Conservation (phyloP, 768 basidiomycete species). For the Cubamyces sp. region DNA sequence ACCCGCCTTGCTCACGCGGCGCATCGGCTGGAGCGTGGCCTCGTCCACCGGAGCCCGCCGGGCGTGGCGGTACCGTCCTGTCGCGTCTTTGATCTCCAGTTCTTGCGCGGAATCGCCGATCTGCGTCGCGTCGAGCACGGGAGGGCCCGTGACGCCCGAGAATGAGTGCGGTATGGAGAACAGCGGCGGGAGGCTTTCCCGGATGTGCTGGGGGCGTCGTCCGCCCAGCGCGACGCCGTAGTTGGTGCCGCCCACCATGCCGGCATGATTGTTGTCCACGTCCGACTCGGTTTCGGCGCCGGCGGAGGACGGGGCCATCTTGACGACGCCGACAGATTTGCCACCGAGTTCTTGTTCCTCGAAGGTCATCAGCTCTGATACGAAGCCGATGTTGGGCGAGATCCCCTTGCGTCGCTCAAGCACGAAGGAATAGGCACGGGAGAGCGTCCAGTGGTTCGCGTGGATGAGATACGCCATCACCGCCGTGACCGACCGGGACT, state of each 20-base stretch:
- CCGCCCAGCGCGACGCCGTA: constrained; percentile 49
- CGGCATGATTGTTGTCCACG: constrained; percentile 23
- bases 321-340: constrained; percentile 71
- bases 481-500: constrained; percentile 93
- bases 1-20: constrained; percentile 92
- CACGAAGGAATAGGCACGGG: constrained; percentile 89
- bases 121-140: constrained; percentile 39
- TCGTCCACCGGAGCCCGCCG: constrained; percentile 87
- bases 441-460: constrained; percentile 95
- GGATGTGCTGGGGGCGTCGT: constrained; percentile 63
- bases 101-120: constrained; percentile 78
- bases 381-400: constrained; percentile 97
- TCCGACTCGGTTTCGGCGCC: constrained; percentile 35
- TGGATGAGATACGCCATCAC: constrained; percentile 98
- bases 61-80: constrained; percentile 86
- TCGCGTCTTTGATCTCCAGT: constrained; percentile 85
- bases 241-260: constrained; percentile 36
- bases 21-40: constrained; percentile 84
- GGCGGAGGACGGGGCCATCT: constrained; percentile 37
- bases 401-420: constrained; percentile 92
- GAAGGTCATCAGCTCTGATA: constrained; percentile 95
- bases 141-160: constrained; percentile 23
- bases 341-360: constrained; percentile 89
- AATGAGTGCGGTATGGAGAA: constrained; percentile 41
- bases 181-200: constrained; percentile 76